Evolutionary conservation across 805 yeast species (phyloP), one percentile per base, ranked within the genome.

Genomic region (Wickerhamiella occidentalis): DNA sequence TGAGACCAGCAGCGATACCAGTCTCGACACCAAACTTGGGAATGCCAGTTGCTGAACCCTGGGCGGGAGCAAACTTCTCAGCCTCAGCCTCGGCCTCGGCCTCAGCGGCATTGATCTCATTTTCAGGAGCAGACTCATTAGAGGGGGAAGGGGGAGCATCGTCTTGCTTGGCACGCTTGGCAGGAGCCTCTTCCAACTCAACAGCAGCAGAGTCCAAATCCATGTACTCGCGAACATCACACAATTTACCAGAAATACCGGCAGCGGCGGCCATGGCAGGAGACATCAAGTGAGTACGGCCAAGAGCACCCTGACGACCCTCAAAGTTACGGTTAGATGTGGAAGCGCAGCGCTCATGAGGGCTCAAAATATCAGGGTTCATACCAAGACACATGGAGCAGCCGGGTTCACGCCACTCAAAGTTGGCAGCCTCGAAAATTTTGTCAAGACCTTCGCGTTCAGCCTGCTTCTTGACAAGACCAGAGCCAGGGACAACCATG

Each of bases 231-330:
- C 98, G 81, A 59, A 88, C 88, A 64, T 92, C 98, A 42, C 84
- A 76, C 61, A 92, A 80, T 62, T 81, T 86, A 57, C 98, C 98
- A 50, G 75, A 76, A 58, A 92, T 80, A 60, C 88, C 96, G 17
- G 98, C 97, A 18, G 97, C 96, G 28, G 98, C 98, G 44, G 98
- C 98, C 98, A 92, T 92, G 19, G 95, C 95, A 36, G 98, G 98
- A 12, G 96, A 85, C 95, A 90, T 86, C 64, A 92, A 76, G 66
- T 92, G 98, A 17, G 98, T 92, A 72, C 98, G 79, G 15, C 96
- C 86, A 53, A 70, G 71, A 47, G 96, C 95, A 71, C 98, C 98
- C 74, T 92, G 98, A 70, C 98, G 88, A 61, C 98, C 98, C 68
- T 90, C 96, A 64, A 92, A 92, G 72, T 92, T 92, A 76, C 98